phyloP scores from a whole-genome alignment of 495 filamentous ascomycete genomes.

The Hyaloscypha variabilis region DNA sequence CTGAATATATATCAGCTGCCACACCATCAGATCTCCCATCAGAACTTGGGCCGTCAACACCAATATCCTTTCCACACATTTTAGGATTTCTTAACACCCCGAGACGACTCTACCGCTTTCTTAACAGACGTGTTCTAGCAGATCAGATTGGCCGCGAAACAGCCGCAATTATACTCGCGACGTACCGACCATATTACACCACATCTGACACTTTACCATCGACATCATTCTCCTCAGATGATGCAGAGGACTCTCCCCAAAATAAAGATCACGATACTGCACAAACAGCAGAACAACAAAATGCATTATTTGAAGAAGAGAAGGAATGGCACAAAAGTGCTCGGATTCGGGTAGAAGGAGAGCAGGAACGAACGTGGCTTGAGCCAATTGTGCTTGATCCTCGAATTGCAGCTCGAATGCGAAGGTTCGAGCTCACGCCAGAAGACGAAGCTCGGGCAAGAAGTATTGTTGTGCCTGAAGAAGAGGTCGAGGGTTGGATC shows the following conservation, averaged over 20 bases:
- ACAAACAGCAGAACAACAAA: constrained; percentile 60
- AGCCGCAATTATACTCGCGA: constrained; percentile 77
- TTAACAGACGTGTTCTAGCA: constrained; percentile 82
- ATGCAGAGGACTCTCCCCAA: constrained; percentile 27
- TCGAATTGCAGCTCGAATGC: constrained; percentile 81
- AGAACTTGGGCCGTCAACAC: constrained; percentile 63
- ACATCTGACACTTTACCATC: constrained; percentile 1
- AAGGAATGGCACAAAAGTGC: constrained; percentile 83
- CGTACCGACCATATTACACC: constrained; percentile 51
- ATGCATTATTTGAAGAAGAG: constrained; percentile 76
- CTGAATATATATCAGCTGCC: constrained; percentile 64
- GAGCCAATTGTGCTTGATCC: constrained; percentile 77
- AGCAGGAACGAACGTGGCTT: constrained; percentile 70
- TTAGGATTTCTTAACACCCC: constrained; percentile 94
- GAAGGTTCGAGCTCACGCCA: constrained; percentile 64
- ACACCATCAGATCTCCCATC: constrained; percentile 64
- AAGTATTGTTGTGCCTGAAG: constrained; percentile 61
- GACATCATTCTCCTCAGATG: constrained; percentile 35
- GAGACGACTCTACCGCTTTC: constrained; percentile 81
- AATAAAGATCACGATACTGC: constrained; percentile 20
- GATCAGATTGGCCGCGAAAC: constrained; percentile 89
- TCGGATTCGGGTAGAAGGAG: constrained; percentile 60
- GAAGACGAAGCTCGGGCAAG: constrained; percentile 70
- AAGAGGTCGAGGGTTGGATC: constrained; percentile 67
- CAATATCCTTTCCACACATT: constrained; percentile 82